Conservation (phyloP, 352 stramenopile species). For the Phytophthora fragariaefolia region DNA sequence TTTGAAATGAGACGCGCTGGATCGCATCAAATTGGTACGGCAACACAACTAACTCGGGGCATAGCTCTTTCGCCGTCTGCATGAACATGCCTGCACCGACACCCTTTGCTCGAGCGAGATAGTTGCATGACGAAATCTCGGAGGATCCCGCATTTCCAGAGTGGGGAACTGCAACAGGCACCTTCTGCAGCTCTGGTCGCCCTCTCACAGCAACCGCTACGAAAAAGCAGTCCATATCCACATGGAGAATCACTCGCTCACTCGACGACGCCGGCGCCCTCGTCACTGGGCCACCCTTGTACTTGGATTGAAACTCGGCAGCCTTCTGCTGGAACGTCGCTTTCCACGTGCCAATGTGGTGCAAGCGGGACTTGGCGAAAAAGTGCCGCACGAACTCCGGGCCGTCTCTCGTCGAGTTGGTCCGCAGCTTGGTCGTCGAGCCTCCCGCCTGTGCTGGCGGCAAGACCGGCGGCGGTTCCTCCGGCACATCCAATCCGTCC, state of each 20-base stretch:
- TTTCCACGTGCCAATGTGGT: constrained; percentile 87
- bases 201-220: constrained; percentile 90
- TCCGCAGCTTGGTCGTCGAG: constrained; percentile 20
- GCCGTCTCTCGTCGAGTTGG: constrained; percentile 77
- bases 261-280: constrained; percentile 42
- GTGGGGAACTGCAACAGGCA: constrained; percentile 93
- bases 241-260: constrained; percentile 92
- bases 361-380: constrained; percentile 85
- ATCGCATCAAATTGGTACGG: constrained; percentile 94
- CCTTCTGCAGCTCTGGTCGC: constrained; percentile 67
- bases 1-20: constrained; percentile 91
- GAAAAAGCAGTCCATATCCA: constrained; percentile 99
- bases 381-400: constrained; percentile 79
- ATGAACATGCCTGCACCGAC: constrained; percentile 96
- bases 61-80: constrained; percentile 90
- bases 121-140: constrained; percentile 97
- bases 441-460: not conserved
- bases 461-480: constrained; percentile 5
- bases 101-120: constrained; percentile 91
- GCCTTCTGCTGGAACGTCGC: constrained; percentile 77
- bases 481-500: not conserved
- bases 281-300: constrained; percentile 50
- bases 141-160: constrained; percentile 75
- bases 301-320: constrained; percentile 65
- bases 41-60: constrained; percentile 92